A percentile compares a stretch with the other conserved stretches of the same genome.
Evolutionary conservation across 2,329 filamentous ascomycete species (phyloP).

Genomic region (Aschersonia sp.): DNA sequence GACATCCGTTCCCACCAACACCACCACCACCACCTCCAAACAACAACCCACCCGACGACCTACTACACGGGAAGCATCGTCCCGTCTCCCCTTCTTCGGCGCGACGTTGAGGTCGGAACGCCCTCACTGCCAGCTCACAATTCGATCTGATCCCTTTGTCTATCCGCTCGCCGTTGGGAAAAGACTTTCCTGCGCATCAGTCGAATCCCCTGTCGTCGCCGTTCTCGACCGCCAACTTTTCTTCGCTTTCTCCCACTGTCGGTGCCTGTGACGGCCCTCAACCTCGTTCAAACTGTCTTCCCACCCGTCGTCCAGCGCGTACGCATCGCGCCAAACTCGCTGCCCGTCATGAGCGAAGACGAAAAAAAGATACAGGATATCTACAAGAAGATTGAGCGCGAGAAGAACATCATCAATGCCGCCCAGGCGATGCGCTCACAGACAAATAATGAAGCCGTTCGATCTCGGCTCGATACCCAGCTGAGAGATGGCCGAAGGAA

Average conservation of each 20-base stretch:
- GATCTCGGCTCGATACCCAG: constrained; percentile 80
- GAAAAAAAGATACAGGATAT: constrained; percentile 60
- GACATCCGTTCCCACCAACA: constrained; percentile 19
- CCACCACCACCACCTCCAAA: constrained; percentile 7
- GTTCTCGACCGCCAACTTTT: not conserved
- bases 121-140: no score
- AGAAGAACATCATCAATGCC: constrained; percentile 87
- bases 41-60: not conserved
- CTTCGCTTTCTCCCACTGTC: not conserved
- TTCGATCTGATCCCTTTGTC: no score
- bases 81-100: no score
- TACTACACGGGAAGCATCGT: no score
- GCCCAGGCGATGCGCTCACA: constrained; percentile 91
- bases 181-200: no score
- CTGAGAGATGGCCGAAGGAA: constrained; percentile 89
- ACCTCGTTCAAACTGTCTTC: not conserved
- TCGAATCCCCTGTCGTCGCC: no score
- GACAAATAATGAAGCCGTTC: constrained; percentile 83
- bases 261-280: not conserved
- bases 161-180: no score
- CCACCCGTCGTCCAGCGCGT: constrained; percentile 17
- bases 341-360: constrained; percentile 46
- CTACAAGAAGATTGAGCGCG: constrained; percentile 92
- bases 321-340: constrained; percentile 20
- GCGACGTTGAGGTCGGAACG: no score